Base-by-base conservation (phyloP, 139 green algal genomes). In the Picochlorum sp. region DNA sequence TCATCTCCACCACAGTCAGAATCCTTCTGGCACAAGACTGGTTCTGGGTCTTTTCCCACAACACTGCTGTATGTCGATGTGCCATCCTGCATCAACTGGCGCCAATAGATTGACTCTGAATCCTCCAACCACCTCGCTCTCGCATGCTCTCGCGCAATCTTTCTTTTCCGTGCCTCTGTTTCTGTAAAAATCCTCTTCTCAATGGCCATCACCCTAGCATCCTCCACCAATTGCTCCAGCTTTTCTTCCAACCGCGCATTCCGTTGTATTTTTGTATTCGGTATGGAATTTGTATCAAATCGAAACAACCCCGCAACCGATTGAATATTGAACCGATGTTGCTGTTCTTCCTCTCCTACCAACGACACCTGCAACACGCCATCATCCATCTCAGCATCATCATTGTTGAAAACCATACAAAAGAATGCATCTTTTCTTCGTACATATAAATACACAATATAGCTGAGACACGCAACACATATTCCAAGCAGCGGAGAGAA, bases 171-270 rank as follows among this genome's bases (percentile, higher is more conserved):
- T 23, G 34, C 34, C 15, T 59, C 61, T 30, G 15, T 23, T 58
- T 58, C 61, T 44, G 61, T 66, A 20, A 59, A 58, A 32, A 66
- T 66, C 15, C 61, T 26, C n/a, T 56, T 23, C 10, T 66, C 61
- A 3, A 15, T 13, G n/a, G 61, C 61, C 14, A 66, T 14, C 14
- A 15, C 37, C n/a, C 13, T 23, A 21, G 61, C 61, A 59, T 66
- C 61, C 21, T 44, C 34, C 2, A 66, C 20, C 32, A 66, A 41
- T 5, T 46, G 32, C 14, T 66, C 32, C n/a, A 66, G 21, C 4
- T 45, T 38, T 13, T 38, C 14, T 18, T 66, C 15, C n/a, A 65
- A 65, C 11, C 13, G 13, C 6, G 58, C 58, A 65, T 65, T 65
- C 47, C 47, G 13, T n/a, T 23, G 47, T 7, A 54, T 13, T 54